These are phyloP conservation scores for Diplodia sapinea DNA, from an alignment of 2,329 filamentous ascomycete genomes.

Conservation along the genomic window DNA sequence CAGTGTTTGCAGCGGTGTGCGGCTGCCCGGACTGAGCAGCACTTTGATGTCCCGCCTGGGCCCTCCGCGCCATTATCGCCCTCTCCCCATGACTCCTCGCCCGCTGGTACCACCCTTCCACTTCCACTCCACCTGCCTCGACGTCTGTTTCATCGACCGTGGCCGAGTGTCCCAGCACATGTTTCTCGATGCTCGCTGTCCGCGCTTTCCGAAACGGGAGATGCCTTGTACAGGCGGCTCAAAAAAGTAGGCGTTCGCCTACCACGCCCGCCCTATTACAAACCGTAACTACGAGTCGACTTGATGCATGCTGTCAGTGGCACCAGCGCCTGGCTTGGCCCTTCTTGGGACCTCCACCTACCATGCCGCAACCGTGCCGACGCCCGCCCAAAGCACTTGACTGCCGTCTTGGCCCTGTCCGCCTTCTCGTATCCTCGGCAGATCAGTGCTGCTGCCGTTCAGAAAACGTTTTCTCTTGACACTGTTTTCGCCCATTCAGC, in stretches of 20 bases:
- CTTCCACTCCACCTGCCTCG: neutral
- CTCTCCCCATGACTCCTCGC: neutral
- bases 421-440: neutral
- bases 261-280: neutral
- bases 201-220: slow-evolving; percentile 4
- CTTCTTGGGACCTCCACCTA: slow-evolving; percentile 23
- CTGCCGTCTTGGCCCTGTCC: slow-evolving; percentile 16
- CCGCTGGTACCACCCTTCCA: too few species aligned
- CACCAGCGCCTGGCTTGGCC: slow-evolving; percentile 17
- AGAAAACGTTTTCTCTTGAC: neutral
- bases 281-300: neutral
- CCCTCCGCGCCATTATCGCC: neutral
- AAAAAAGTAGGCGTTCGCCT: neutral
- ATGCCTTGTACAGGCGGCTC: slow-evolving; percentile 1
- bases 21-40: slow-evolving; percentile 3
- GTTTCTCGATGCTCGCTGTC: neutral
- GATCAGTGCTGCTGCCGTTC: neutral
- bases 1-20: slow-evolving; percentile 3
- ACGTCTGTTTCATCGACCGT: neutral
- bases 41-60: slow-evolving; percentile 21
- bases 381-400: neutral
- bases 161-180: neutral
- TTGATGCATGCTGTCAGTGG: neutral
- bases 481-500: neutral
- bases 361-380: slow-evolving; percentile 16